Evolutionary conservation across 371 early-diverging fungal genomes (phyloP), one percentile per base, ranked within the genome.

Genomic region (Lichtheimia ramosa): DNA sequence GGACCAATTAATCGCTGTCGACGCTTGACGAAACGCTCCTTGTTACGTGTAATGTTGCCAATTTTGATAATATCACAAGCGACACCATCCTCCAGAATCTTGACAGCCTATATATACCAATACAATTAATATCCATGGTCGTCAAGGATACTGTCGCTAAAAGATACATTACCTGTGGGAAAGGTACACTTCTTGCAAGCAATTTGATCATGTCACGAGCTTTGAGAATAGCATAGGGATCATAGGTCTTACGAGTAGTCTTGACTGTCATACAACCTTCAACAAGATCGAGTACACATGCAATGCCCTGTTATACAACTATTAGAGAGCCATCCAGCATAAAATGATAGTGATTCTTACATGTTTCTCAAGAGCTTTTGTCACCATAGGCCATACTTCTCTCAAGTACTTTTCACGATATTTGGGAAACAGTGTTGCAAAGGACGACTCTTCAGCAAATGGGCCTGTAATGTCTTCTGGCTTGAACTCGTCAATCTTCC

Each of bases 401-500:
- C 86, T 84, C 67, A 99, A 79, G 68, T 99, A 99, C 58, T 86
- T 84, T 77, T 99, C 98, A 65, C 99, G 85, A 85, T 99, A 98
- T 81, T 96, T 96, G 14, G 99, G 99, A 66, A 98, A 99, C 64
- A 99, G 80, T 1, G 98, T 96, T 2, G 98, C 96, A 82, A 99
- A 99, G 3, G 93, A 92, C 18, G 95, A 95, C 73, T 96, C 97
- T 72, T 99, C 99, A 15, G 89, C 73, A 62, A 99, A 93, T n/a
- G 95, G 88, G 39, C 79, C 74, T 7, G 82, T 65, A 70, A 90
- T 88, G 65, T 94, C 90, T 58, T 93, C 93, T 10, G 87, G 83
- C 53, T 83, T 87, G 74, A 96, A 98, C 61, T 89, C 86, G 8
- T 96, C 93, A 50, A 97, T 88, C 75, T 92, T 93, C 95, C 96